phyloP scores from a whole-genome alignment of 768 basidiomycete species.

The Mycena vulgaris region DNA sequence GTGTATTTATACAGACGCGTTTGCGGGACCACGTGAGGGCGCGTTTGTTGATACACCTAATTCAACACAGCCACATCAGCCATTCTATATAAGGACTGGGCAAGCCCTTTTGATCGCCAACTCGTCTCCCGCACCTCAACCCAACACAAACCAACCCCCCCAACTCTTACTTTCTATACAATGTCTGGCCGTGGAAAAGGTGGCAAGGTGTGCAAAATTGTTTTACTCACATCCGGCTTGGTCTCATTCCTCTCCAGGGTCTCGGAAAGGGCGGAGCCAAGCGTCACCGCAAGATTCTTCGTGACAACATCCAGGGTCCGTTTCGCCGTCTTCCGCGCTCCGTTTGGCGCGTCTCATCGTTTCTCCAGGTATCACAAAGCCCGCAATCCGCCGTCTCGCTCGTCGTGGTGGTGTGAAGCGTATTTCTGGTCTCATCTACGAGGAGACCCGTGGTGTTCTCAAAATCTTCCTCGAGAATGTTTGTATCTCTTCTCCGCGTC shows the following conservation, averaged over 20 bases:
- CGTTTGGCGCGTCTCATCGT: constrained; percentile 52
- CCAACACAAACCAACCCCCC: constrained; percentile 25
- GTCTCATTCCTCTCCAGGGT: constrained; percentile 61
- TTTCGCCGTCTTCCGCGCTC: too few relatives aligned
- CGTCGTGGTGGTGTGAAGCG: constrained; percentile 98
- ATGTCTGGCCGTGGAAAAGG: constrained; percentile 98
- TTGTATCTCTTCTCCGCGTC: constrained; percentile 46
- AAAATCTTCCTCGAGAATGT: constrained; percentile 95
- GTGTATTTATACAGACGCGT: constrained; percentile 48
- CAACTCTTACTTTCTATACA: constrained; percentile 41
- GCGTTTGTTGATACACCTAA: constrained; percentile 54
- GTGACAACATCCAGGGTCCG: constrained; percentile 81
- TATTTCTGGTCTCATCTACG: constrained; percentile 95
- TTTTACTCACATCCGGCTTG: neutral
- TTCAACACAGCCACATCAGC: constrained; percentile 65
- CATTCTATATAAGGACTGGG: constrained; percentile 54
- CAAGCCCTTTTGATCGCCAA: constrained; percentile 35
- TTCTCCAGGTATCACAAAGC: constrained; percentile 91
- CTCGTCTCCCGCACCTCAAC: constrained; percentile 38
- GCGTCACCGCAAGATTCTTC: constrained; percentile 96
- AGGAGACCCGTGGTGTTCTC: constrained; percentile 95
- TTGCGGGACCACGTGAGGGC: constrained; percentile 58
- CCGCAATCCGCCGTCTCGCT: constrained; percentile 95
- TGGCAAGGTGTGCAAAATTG: constrained; percentile 75
- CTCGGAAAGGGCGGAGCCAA: constrained; percentile 98